These are phyloP conservation scores for Solanum sejunctum DNA, from an alignment of 257 asterid genomes.

Conservation along the genomic window DNA sequence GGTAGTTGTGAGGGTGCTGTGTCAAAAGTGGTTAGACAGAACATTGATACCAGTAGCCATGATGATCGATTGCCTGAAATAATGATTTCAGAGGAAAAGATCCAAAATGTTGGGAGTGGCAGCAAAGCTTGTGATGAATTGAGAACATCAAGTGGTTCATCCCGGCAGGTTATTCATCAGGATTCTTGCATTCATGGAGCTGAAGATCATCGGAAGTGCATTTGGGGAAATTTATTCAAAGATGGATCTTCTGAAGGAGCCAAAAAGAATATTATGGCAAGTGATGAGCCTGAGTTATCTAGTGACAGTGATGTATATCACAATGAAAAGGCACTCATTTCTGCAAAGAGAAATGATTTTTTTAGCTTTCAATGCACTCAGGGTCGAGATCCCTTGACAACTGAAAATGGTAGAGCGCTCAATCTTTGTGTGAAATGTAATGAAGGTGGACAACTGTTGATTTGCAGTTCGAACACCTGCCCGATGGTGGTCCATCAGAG, in stretches of 20 bases:
- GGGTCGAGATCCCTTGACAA: conserved; percentile 37
- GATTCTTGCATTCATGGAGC: conserved; percentile 1
- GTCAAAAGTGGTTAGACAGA: neutral
- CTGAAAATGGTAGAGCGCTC: conserved; percentile 20
- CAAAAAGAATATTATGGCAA: conserved; percentile 4
- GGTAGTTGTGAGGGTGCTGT: conserved; percentile 5
- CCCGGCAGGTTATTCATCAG: neutral
- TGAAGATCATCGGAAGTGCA: neutral
- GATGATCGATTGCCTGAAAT: conserved; percentile 13
- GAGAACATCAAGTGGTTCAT: neutral
- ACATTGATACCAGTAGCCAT: conserved; percentile 4
- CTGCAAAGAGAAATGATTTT: conserved; percentile 26
- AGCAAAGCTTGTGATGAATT: conserved; percentile 10
- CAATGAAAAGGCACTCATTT: conserved; percentile 26
- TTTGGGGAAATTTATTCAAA: neutral
- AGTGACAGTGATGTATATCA: conserved; percentile 25
- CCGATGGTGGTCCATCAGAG: conserved; percentile 36
- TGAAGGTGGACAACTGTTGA: conserved; percentile 28
- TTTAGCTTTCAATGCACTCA: conserved; percentile 33
- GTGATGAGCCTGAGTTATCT: conserved; percentile 9
- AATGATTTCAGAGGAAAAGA: conserved; percentile 8
- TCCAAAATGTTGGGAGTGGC: conserved; percentile 15
- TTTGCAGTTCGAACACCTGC: conserved; percentile 42
- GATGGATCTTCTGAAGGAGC: neutral
- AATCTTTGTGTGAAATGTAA: conserved; percentile 42